A percentile compares a stretch with the other conserved stretches of the same genome.
phyloP scores from a whole-genome alignment of 1,139 yeast species.

The Torulaspora globosa region DNA sequence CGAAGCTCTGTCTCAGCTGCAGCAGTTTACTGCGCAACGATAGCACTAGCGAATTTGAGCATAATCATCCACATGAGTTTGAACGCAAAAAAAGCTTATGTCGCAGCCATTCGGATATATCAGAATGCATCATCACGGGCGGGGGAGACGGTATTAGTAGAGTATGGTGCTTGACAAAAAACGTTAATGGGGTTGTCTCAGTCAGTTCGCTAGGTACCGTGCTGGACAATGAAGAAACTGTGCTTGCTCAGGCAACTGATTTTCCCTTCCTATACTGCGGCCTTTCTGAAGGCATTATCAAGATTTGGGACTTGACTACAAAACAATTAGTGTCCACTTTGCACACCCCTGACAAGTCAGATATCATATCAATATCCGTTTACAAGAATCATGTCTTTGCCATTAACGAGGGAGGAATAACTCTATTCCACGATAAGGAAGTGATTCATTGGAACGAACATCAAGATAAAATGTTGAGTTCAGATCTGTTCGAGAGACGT shows the following conservation, averaged over 20 bases:
- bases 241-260: slow-evolving; percentile 60
- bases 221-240: slow-evolving; percentile 64
- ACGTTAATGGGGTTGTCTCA: slow-evolving; percentile 15
- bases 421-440: slow-evolving; percentile 45
- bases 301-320: slow-evolving; percentile 81
- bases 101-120: slow-evolving; percentile 20
- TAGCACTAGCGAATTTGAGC: slow-evolving; percentile 2
- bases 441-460: slow-evolving; percentile 42
- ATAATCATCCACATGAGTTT: slow-evolving; percentile 4
- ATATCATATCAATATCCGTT: slow-evolving; percentile 52
- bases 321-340: slow-evolving; percentile 63
- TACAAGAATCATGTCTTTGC: slow-evolving; percentile 40
- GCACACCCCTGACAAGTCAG: slow-evolving; percentile 45
- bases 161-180: slow-evolving; percentile 54
- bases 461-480: slow-evolving; percentile 39
- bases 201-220: slow-evolving; percentile 30
- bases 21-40: slow-evolving; percentile 10
- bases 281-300: slow-evolving; percentile 62
- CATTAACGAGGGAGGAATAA: slow-evolving; percentile 45
- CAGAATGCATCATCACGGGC: slow-evolving; percentile 54
- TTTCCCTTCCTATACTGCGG: slow-evolving; percentile 78
- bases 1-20: slow-evolving; percentile 17
- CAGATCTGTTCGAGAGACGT: slow-evolving; percentile 34
- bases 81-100: not conserved
- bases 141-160: slow-evolving; percentile 90